These are phyloP conservation scores for Solanum piurae DNA, from an alignment of 257 asterid genomes.

Conservation along the genomic window DNA sequence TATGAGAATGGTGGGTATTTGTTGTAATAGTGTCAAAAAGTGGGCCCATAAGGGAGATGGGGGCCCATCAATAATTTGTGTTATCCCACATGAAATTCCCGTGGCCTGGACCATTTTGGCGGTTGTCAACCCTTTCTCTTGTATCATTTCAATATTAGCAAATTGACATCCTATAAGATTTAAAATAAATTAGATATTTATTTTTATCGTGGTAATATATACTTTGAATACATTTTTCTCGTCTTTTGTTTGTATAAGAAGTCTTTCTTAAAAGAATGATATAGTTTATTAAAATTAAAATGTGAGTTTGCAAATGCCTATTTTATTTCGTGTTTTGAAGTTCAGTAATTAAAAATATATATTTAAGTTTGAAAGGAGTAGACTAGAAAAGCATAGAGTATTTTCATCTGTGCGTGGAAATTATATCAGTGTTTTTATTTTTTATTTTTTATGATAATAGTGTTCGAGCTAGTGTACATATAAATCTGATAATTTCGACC, in stretches of 20 bases:
- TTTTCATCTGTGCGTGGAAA: background rate
- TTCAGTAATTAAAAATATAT: background rate
- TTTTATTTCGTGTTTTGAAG: background rate
- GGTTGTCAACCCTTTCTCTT: conserved; percentile 24
- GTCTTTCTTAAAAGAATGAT: background rate
- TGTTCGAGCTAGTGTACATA: background rate
- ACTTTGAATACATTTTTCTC: background rate
- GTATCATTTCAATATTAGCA: background rate
- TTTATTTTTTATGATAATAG: background rate
- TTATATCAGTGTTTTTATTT: background rate
- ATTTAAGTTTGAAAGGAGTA: background rate
- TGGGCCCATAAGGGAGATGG: background rate
- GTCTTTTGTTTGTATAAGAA: background rate
- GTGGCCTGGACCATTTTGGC: conserved; percentile 53
- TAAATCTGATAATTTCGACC: fast-evolving
- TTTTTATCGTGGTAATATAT: background rate
- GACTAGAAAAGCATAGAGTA: background rate
- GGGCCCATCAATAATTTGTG: conserved; percentile 8
- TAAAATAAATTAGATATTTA: background rate
- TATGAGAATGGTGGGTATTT: background rate
- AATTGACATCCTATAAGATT: background rate
- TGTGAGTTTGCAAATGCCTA: background rate
- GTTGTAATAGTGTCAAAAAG: background rate
- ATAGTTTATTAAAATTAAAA: background rate
- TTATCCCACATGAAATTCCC: conserved; percentile 20